These are phyloP conservation scores for Musa schizocarpa DNA, from an alignment of 176 grass and related monocot species.

Conservation along the genomic window DNA sequence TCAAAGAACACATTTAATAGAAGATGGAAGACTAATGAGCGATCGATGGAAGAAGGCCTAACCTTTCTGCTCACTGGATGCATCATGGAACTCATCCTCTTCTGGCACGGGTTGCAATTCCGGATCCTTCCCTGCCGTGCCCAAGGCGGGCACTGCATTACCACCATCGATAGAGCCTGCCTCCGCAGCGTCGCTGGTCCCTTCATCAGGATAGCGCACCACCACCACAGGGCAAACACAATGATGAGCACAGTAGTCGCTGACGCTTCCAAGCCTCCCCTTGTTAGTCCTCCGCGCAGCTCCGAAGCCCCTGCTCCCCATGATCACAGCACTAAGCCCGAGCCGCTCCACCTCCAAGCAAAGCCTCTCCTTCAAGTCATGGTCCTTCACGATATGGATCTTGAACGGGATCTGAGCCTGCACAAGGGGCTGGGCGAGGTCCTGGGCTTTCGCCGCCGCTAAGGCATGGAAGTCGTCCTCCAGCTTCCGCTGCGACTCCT, in stretches of 20 bases:
- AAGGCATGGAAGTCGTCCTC: not conserved
- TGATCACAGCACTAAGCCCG: not conserved
- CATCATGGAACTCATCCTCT: not conserved
- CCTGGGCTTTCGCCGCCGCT: not conserved
- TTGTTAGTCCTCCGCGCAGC: not conserved
- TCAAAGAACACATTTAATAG: not conserved
- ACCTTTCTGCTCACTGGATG: not conserved
- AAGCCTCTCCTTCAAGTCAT: slow-evolving; percentile 9
- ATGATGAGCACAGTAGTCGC: slow-evolving; percentile 1
- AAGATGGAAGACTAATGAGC: not conserved
- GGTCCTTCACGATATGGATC: slow-evolving; percentile 1
- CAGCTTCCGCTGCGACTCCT: not conserved
- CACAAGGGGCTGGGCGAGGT: not conserved
- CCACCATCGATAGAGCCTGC: too few relatives aligned
- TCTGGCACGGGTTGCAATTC: not conserved
- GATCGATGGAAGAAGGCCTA: not conserved
- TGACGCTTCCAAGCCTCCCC: slow-evolving; percentile 1
- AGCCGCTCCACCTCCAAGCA: slow-evolving; percentile 6
- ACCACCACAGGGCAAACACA: slow-evolving; percentile 1
- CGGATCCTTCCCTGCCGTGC: not conserved
- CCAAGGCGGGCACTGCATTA: too few relatives aligned
- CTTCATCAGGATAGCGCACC: not conserved
- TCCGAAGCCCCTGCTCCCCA: slow-evolving; percentile 1
- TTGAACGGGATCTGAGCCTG: not conserved
- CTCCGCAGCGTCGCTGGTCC: not conserved